Percentiles rank a stretch among this genome's conserved stretches.
These are phyloP conservation scores for Fonsecaea monophora DNA, from an alignment of 2,329 filamentous ascomycete genomes.

Conservation along the genomic window DNA sequence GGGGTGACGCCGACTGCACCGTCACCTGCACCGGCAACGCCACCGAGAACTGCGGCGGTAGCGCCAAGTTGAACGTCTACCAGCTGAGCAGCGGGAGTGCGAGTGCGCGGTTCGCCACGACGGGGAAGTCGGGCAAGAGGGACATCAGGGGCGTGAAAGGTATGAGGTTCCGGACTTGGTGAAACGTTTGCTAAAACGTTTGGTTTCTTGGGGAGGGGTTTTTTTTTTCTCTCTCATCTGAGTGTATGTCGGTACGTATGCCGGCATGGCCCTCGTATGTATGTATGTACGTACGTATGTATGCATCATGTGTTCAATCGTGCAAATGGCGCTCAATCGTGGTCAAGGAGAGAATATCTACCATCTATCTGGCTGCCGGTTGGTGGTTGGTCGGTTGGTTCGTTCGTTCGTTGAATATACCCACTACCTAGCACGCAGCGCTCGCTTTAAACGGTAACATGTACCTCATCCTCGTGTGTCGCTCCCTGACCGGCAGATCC, in stretches of 20 bases:
- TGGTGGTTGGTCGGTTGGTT: no score
- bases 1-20: slow-evolving; percentile 34
- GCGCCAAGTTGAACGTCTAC: slow-evolving; percentile 32
- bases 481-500: no score
- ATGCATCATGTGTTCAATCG: background rate
- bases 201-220: no score
- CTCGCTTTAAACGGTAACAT: no score
- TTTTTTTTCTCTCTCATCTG: background rate
- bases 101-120: slow-evolving; percentile 13
- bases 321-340: no score
- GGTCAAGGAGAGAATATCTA: no score
- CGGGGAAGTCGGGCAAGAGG: slow-evolving; percentile 11
- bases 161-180: slow-evolving; percentile 21
- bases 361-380: no score
- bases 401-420: no score
- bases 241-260: background rate
- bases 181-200: background rate
- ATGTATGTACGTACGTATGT: background rate
- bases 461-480: no score
- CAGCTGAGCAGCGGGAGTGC: slow-evolving; percentile 25
- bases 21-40: slow-evolving; percentile 39
- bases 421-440: no score
- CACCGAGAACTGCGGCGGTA: slow-evolving; percentile 39
- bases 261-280: background rate
- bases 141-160: background rate